These are phyloP conservation scores for Penicillium coffeae DNA, from an alignment of 495 filamentous ascomycete genomes.

Conservation along the genomic window DNA sequence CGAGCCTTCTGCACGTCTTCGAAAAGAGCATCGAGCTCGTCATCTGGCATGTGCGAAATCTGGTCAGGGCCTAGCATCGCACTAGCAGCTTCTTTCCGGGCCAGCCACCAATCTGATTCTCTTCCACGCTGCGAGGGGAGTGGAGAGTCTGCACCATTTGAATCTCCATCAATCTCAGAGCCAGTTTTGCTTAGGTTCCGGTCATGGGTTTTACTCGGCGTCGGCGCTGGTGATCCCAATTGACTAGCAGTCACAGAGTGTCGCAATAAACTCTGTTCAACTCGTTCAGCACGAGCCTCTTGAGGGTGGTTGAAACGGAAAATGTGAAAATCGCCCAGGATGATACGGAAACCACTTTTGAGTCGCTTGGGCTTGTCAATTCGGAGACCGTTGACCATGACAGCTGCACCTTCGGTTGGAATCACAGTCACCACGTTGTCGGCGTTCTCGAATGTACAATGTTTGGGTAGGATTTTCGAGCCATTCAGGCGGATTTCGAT, in stretches of 20 bases:
- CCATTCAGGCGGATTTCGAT: constrained; percentile 93
- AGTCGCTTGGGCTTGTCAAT: constrained; percentile 78
- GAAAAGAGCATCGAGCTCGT: constrained; percentile 90
- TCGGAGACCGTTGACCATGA: constrained; percentile 96
- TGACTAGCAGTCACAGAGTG: constrained; percentile 85
- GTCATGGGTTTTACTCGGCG: constrained; percentile 66
- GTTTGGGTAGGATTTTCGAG: constrained; percentile 83
- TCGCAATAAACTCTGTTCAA: constrained; percentile 81
- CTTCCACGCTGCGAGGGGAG: constrained; percentile 62
- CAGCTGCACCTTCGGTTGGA: constrained; percentile 81
- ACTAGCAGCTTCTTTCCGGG: constrained; percentile 83
- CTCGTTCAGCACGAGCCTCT: constrained; percentile 89
- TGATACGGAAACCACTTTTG: constrained; percentile 89
- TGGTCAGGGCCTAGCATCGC: constrained; percentile 90
- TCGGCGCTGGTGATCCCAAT: constrained; percentile 65
- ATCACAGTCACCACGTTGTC: constrained; percentile 88
- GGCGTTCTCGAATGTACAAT: constrained; percentile 89
- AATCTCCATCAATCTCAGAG: constrained; percentile 64
- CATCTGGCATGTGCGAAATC: constrained; percentile 82
- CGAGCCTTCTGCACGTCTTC: constrained; percentile 89
- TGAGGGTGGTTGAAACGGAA: constrained; percentile 98
- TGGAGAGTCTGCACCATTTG: constrained; percentile 75
- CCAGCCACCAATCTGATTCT: constrained; percentile 95
- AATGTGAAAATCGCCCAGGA: constrained; percentile 97
- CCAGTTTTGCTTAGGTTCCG: constrained; percentile 70